A percentile compares a stretch with the other conserved stretches of the same genome.
Evolutionary conservation across 768 basidiomycete genomes (phyloP).

Genomic region (Phallus indusiatus): DNA sequence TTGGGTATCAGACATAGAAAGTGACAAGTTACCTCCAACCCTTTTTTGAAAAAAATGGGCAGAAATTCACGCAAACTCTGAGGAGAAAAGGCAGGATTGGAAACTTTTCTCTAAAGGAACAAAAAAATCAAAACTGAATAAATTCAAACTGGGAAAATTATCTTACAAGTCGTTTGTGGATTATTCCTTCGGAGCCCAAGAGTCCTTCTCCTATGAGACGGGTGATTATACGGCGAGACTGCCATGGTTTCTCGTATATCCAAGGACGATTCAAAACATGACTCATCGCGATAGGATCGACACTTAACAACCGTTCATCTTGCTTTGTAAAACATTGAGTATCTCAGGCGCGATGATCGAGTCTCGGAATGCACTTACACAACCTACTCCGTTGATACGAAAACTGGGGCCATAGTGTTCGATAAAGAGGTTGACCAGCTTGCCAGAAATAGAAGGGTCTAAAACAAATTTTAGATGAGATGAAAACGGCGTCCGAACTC

Average conservation of each 20-base stretch:
- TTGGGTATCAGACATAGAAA: background rate
- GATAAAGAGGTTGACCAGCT: constrained; percentile 31
- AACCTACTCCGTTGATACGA: constrained; percentile 56
- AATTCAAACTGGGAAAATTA: too few species aligned
- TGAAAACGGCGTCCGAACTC: constrained; percentile 35
- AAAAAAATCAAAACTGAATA: too few species aligned
- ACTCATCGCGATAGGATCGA: constrained; percentile 66
- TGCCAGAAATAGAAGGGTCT: constrained; percentile 13
- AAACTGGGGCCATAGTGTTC: constrained; percentile 60
- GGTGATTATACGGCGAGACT: constrained; percentile 63
- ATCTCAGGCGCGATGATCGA: background rate
- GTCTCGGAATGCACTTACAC: constrained; percentile 38
- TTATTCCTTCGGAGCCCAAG: constrained; percentile 68
- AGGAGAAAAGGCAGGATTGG: constrained; percentile 70
- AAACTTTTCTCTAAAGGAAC: constrained; percentile 42
- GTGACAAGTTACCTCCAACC: constrained; percentile 37
- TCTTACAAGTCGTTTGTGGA: constrained; percentile 60
- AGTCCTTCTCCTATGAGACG: constrained; percentile 65
- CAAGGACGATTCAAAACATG: constrained; percentile 66
- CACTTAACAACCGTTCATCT: constrained; percentile 70
- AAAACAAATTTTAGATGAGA: constrained; percentile 48
- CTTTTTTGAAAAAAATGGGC: constrained; percentile 65
- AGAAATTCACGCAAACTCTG: constrained; percentile 66
- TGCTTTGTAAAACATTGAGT: constrained; percentile 33
- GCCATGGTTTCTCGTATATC: constrained; percentile 78